phyloP scores from a whole-genome alignment of 1,284 basidiomycete genomes.

The Thecaphora frezii region DNA sequence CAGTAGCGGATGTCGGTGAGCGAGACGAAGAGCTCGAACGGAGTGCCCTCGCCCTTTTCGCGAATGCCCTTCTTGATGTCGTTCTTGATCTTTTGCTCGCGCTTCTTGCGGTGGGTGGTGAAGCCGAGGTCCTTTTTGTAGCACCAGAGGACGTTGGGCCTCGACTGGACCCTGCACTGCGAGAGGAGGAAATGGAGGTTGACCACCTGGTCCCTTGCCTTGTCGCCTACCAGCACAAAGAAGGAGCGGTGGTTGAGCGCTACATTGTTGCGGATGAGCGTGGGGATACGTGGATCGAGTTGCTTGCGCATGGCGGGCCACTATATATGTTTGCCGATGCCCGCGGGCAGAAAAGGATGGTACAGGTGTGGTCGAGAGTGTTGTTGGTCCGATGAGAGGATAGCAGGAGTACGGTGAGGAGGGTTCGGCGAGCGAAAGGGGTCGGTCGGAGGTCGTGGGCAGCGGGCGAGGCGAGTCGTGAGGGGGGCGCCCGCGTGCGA shows the following conservation, averaged over 20 bases:
- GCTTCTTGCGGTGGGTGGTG: slow-evolving; percentile 86
- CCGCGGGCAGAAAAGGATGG: no score
- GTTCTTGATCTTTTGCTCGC: slow-evolving; percentile 58
- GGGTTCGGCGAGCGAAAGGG: no score
- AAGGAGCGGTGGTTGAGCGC: slow-evolving; percentile 81
- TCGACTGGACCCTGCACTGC: slow-evolving; percentile 44
- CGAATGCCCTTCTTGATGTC: slow-evolving; percentile 75
- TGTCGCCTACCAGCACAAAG: slow-evolving; percentile 95
- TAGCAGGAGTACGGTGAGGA: no score
- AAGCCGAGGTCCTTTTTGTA: slow-evolving; percentile 57
- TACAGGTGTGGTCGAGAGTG: no score
- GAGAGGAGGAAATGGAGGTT: slow-evolving; percentile 83
- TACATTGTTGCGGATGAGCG: slow-evolving; percentile 89
- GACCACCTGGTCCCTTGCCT: slow-evolving; percentile 90
- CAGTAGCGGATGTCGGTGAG: slow-evolving; percentile 97
- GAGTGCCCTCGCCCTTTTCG: slow-evolving; percentile 87
- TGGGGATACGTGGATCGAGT: slow-evolving; percentile 82
- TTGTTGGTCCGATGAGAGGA: no score
- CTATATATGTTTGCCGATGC: no score
- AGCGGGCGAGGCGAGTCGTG: no score
- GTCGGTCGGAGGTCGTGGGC: no score
- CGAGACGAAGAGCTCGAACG: slow-evolving; percentile 96
- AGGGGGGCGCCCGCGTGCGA: no score
- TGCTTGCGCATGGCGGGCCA: slow-evolving; percentile 50
- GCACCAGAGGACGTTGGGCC: slow-evolving; percentile 55